These are phyloP conservation scores for Trichoderma endophyticum DNA, from an alignment of 2,329 filamentous ascomycete species.

Conservation along the genomic window DNA sequence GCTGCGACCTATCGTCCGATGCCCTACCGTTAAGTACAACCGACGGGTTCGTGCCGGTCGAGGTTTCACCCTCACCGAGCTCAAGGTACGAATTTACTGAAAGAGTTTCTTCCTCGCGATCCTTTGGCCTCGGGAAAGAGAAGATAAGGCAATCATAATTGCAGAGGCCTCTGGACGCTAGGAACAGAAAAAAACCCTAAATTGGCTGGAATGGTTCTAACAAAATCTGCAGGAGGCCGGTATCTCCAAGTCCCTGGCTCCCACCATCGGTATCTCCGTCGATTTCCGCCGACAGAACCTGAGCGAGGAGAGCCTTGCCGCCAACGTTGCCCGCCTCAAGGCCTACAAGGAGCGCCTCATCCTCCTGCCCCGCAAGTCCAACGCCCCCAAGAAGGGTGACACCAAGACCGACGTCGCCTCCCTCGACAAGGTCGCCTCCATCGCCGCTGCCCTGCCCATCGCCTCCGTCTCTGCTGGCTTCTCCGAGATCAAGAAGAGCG, in stretches of 20 bases:
- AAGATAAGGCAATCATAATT: background rate
- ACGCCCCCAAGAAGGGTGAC: conserved; percentile 91
- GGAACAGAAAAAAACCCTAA: background rate
- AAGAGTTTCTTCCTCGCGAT: background rate
- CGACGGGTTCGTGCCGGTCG: conserved; percentile 92
- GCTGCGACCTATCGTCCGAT: conserved; percentile 93
- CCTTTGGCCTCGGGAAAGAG: background rate
- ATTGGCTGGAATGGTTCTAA: conserved; percentile 30
- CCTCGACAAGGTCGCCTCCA: conserved; percentile 53
- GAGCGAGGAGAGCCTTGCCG: conserved; percentile 87
- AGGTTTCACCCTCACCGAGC: conserved; percentile 95
- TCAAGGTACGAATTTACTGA: conserved; percentile 71
- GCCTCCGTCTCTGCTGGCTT: conserved; percentile 62
- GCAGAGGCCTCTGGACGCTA: background rate
- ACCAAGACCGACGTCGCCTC: conserved; percentile 76
- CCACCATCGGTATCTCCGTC: conserved; percentile 95
- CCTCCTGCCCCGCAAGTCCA: conserved; percentile 93
- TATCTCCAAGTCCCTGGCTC: conserved; percentile 89
- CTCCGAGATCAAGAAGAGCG: conserved; percentile 76
- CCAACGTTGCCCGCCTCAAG: conserved; percentile 97
- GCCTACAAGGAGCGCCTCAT: conserved; percentile 95
- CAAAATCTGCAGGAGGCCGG: conserved; percentile 72
- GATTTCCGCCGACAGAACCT: conserved; percentile 96
- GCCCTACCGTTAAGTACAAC: conserved; percentile 99
- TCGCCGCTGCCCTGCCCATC: conserved; percentile 65